Percentiles rank a stretch among this genome's conserved stretches.
These are phyloP conservation scores for Penicillium brasilianum DNA, from an alignment of 2,329 filamentous ascomycete species.

Conservation along the genomic window DNA sequence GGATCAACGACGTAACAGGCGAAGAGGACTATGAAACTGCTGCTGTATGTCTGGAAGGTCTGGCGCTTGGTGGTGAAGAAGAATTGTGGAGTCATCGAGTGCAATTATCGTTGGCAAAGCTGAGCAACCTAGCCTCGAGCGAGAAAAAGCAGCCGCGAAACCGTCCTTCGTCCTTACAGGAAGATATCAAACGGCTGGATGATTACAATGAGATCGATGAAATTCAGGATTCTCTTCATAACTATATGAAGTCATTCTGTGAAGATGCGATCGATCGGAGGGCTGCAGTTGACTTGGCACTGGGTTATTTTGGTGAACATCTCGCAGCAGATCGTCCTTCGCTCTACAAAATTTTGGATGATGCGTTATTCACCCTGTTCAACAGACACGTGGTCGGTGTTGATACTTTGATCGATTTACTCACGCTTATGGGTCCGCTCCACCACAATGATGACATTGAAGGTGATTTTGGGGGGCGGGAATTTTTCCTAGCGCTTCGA, in stretches of 20 bases:
- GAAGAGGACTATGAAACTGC: conserved; percentile 78
- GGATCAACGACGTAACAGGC: conserved; percentile 89
- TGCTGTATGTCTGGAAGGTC: conserved; percentile 69
- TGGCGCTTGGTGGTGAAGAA: conserved; percentile 73
- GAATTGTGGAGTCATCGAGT: conserved; percentile 94
- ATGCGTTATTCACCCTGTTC: conserved; percentile 71
- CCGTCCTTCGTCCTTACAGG: conserved; percentile 46
- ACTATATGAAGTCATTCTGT: conserved; percentile 71
- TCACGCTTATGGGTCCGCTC: conserved; percentile 75
- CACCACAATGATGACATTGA: conserved; percentile 53
- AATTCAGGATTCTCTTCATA: conserved; percentile 79
- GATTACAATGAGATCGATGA: conserved; percentile 70
- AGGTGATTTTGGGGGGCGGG: conserved; percentile 57
- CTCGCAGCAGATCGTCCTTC: conserved; percentile 65
- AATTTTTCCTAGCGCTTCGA: conserved; percentile 77
- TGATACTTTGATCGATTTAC: conserved; percentile 62
- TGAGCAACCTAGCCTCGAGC: conserved; percentile 72
- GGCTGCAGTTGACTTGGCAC: conserved; percentile 75
- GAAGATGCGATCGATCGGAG: conserved; percentile 76
- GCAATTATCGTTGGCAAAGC: conserved; percentile 85
- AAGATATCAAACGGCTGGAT: conserved; percentile 60
- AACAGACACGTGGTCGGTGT: conserved; percentile 69
- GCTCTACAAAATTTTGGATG: conserved; percentile 72
- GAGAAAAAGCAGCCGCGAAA: conserved; percentile 37
- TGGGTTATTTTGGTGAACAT: conserved; percentile 66